A percentile compares a stretch with the other conserved stretches of the same genome.
These are phyloP conservation scores for Sphaerulina vaccinii DNA, from an alignment of 2,329 filamentous ascomycete species.

Conservation along the genomic window DNA sequence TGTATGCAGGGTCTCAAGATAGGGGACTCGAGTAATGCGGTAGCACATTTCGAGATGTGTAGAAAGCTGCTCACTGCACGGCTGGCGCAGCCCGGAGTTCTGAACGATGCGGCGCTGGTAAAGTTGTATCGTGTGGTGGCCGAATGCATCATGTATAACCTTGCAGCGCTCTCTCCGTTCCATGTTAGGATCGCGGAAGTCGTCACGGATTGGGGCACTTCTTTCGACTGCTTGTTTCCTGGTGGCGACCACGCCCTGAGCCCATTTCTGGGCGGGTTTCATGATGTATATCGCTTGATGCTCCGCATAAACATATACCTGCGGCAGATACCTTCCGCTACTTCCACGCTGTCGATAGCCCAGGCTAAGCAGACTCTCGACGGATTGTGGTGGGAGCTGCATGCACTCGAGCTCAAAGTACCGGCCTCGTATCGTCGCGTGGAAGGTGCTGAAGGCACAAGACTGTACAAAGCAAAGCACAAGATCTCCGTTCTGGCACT, in stretches of 20 bases:
- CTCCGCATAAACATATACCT: conserved; percentile 14
- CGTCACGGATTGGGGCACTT: conserved; percentile 13
- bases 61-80: conserved; percentile 12
- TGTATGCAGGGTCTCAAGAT: conserved; percentile 17
- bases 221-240: conserved; percentile 15
- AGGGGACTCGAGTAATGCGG: conserved; percentile 18
- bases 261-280: conserved; percentile 21
- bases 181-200: background rate
- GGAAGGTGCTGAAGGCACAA: background rate
- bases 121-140: conserved; percentile 21
- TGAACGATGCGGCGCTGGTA: conserved; percentile 1
- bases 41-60: conserved; percentile 24
- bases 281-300: conserved; percentile 19
- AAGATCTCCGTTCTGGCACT: conserved; percentile 11
- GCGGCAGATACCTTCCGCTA: background rate
- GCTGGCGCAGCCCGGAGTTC: conserved; percentile 2
- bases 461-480: conserved; percentile 21
- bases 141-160: conserved; percentile 23
- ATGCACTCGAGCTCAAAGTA: conserved; percentile 6
- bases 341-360: background rate
- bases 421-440: conserved; percentile 5
- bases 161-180: conserved; percentile 15
- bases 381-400: conserved; percentile 5
- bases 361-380: background rate
- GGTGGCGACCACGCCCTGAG: conserved; percentile 11